Conservation (phyloP, 2,329 filamentous ascomycete species). For the Colletotrichum sojae region DNA sequence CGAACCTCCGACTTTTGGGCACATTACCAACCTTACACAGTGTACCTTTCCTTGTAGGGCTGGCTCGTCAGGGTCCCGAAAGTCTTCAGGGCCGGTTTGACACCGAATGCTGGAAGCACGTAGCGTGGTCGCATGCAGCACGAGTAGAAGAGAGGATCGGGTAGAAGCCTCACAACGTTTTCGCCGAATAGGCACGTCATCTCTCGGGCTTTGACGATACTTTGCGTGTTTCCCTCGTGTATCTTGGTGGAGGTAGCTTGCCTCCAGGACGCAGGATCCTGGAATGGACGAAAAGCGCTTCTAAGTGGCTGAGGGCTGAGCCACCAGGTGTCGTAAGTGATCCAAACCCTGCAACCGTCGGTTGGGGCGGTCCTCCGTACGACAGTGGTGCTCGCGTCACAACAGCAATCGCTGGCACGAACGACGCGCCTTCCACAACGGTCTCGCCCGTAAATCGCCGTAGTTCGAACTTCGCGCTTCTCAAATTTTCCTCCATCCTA, state of each 20-base stretch:
- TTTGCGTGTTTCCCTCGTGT: conserved; percentile 27
- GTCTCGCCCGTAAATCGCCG: too few relatives aligned
- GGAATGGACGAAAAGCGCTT: neutral
- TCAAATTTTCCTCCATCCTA: too few relatives aligned
- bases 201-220: conserved; percentile 14
- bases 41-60: conserved; percentile 11
- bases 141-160: neutral
- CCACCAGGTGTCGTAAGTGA: conserved; percentile 38
- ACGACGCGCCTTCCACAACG: too few relatives aligned
- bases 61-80: conserved; percentile 12
- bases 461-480: too few relatives aligned
- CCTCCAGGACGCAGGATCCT: conserved; percentile 1
- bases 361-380: neutral
- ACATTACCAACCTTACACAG: too few relatives aligned
- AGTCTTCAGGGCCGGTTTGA: neutral
- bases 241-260: conserved; percentile 20
- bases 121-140: neutral
- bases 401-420: too few relatives aligned
- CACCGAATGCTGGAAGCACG: neutral
- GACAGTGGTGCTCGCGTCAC: too few relatives aligned
- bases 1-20: conserved; percentile 15
- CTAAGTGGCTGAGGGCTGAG: conserved; percentile 36
- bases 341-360: conserved; percentile 26
- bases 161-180: neutral
- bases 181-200: conserved; percentile 13